phyloP scores from a whole-genome alignment of 2,329 filamentous ascomycete genomes.

The Byssoonygena ceratinophila region DNA sequence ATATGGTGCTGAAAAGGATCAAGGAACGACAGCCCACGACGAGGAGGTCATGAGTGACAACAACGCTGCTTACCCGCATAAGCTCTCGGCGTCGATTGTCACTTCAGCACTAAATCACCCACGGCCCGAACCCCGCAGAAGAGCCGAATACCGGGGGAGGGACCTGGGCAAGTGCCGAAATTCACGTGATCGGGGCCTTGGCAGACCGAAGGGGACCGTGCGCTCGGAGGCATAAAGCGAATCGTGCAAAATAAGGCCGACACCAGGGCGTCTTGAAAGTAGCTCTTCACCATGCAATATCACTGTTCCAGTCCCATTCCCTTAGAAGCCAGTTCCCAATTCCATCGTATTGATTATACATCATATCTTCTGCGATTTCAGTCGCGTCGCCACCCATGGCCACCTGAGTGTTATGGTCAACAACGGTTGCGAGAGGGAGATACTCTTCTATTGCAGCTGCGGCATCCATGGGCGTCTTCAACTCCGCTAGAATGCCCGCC shows the following conservation, averaged over 20 bases:
- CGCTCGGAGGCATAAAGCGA: not conserved
- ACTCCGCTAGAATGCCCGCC: conserved; percentile 19
- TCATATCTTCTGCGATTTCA: conserved; percentile 17
- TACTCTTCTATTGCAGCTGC: conserved; percentile 18
- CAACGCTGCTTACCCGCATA: not conserved
- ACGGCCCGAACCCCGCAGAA: conserved; percentile 6
- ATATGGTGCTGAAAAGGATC: not conserved
- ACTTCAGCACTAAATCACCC: not conserved
- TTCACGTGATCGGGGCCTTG: conserved; percentile 2
- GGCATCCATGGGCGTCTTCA: conserved; percentile 16
- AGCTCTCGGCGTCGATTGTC: not conserved
- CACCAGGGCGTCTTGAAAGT: not conserved
- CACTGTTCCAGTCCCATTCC: conserved; percentile 21
- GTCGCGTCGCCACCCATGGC: conserved; percentile 12
- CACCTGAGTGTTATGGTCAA: conserved; percentile 19
- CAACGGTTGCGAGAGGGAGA: conserved; percentile 20
- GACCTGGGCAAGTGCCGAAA: conserved; percentile 8
- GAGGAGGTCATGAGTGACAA: not conserved
- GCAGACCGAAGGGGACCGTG: not conserved
- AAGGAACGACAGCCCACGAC: not conserved
- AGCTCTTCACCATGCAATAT: conserved; percentile 16
- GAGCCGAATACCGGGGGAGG: conserved; percentile 4
- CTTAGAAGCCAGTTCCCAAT: conserved; percentile 26
- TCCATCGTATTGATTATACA: conserved; percentile 22
- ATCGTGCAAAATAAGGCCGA: not conserved